Evolutionary conservation across 345 rosid genomes (phyloP).

Genomic region (Nephelium lappaceum): DNA sequence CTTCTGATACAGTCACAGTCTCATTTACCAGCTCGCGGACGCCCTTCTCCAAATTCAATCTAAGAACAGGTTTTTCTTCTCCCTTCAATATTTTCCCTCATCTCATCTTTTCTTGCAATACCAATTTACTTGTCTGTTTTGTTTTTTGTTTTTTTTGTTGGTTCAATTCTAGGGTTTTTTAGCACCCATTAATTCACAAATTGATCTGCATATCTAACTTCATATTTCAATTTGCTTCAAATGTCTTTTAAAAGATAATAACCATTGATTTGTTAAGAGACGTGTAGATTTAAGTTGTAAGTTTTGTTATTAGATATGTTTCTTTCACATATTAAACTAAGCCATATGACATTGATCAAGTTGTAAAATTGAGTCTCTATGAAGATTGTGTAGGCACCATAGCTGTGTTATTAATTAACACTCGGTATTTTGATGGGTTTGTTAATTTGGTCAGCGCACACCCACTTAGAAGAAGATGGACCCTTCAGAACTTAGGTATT

Average conservation of each 20-base stretch:
- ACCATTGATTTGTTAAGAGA: background rate
- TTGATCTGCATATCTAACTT: background rate
- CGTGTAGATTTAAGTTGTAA: background rate
- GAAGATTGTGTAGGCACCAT: background rate
- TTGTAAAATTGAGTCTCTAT: background rate
- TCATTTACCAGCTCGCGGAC: background rate
- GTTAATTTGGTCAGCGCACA: background rate
- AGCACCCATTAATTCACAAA: background rate
- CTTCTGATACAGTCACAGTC: background rate
- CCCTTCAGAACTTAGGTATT: conserved; percentile 80
- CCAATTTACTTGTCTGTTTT: background rate
- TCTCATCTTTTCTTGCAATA: background rate
- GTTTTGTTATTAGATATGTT: background rate
- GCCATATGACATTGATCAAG: background rate
- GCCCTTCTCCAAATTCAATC: conserved; percentile 4
- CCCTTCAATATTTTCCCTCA: background rate
- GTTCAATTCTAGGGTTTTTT: conserved; percentile 9
- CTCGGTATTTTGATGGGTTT: conserved; percentile 4
- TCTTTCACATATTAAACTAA: background rate
- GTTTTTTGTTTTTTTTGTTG: background rate
- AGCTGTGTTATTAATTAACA: background rate
- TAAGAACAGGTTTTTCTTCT: background rate
- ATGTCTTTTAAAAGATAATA: background rate
- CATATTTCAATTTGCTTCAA: background rate
- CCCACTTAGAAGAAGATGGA: conserved; percentile 55